These are phyloP conservation scores for Acanthamoeba culbertsoni DNA, from an alignment of 208 protist genomes.

Conservation along the genomic window DNA sequence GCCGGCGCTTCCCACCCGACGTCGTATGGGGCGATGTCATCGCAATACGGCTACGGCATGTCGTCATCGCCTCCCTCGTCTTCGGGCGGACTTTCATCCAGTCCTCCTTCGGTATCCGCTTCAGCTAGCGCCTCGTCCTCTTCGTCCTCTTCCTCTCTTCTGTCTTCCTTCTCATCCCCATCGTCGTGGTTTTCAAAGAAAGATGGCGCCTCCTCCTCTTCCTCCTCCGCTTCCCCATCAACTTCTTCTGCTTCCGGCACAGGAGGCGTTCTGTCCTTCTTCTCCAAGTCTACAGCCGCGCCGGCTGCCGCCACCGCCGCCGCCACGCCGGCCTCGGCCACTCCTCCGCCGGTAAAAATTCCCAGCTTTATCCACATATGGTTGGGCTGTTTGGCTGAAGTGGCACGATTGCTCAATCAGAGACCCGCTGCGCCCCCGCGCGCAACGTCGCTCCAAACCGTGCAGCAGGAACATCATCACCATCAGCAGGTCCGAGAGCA, in stretches of 20 bases:
- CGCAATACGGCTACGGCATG: background rate
- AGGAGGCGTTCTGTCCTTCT: background rate
- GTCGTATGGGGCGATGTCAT: background rate
- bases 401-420: background rate
- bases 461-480: no score
- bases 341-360: background rate
- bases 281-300: background rate
- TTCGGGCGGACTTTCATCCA: background rate
- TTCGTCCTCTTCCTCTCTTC: background rate
- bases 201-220: background rate
- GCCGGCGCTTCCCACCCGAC: background rate
- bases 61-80: background rate
- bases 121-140: background rate
- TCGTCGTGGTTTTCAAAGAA: no score
- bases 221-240: no score
- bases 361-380: background rate
- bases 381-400: background rate
- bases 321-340: background rate
- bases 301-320: background rate
- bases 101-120: background rate
- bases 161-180: background rate
- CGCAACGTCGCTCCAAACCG: no score
- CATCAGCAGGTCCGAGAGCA: no score
- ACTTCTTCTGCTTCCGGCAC: background rate
- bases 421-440: no score